A percentile compares a stretch with the other conserved stretches of the same genome.
These are phyloP conservation scores for Brasilioporus rufonigricans DNA, from an alignment of 768 basidiomycete genomes.

Conservation along the genomic window DNA sequence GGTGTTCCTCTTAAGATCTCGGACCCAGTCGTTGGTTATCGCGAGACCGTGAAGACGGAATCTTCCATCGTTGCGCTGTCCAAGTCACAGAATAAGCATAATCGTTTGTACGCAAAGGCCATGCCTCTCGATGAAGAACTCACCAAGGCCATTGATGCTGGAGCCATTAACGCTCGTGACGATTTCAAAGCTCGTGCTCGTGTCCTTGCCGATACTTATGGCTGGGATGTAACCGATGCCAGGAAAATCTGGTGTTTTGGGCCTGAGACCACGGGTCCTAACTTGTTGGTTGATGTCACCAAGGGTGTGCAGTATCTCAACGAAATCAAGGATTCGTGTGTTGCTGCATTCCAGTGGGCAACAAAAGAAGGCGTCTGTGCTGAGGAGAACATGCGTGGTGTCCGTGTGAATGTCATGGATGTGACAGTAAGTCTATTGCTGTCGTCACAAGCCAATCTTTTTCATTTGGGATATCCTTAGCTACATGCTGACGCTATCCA, in stretches of 20 bases:
- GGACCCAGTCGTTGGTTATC: constrained; percentile 95
- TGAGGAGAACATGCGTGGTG: constrained; percentile 99
- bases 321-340: constrained; percentile 99
- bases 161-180: constrained; percentile 85
- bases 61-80: constrained; percentile 95
- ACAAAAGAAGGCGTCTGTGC: constrained; percentile 96
- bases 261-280: constrained; percentile 95
- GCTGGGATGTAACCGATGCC: constrained; percentile 99
- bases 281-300: constrained; percentile 95
- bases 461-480: constrained; percentile 36
- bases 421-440: constrained; percentile 66
- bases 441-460: not conserved
- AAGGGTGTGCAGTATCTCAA: constrained; percentile 99
- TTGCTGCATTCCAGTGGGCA: constrained; percentile 99
- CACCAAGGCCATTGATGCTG: constrained; percentile 86
- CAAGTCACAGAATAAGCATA: constrained; percentile 99
- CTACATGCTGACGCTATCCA: constrained; percentile 99
- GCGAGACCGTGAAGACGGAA: constrained; percentile 96
- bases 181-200: constrained; percentile 98
- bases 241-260: constrained; percentile 99
- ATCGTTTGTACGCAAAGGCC: constrained; percentile 94
- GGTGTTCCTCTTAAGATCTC: constrained; percentile 99
- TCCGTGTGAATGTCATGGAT: constrained; percentile 94
- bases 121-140: constrained; percentile 93
- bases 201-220: constrained; percentile 91